Base-by-base conservation (phyloP, 2,329 filamentous ascomycete species). In the Aspergillus alliaceus region DNA sequence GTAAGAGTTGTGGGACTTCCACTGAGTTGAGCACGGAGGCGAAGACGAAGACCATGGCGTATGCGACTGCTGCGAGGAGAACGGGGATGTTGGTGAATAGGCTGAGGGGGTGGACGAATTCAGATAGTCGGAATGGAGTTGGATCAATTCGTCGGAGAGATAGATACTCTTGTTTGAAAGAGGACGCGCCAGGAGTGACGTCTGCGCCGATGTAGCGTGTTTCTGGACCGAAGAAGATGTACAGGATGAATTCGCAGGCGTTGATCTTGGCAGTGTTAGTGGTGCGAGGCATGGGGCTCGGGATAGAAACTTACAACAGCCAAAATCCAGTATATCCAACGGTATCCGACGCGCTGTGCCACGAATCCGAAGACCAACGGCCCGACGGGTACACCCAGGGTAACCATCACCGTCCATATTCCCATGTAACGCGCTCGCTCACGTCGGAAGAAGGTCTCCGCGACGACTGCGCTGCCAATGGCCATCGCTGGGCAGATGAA, bases 291-390 rank as follows among this genome's bases (percentile, higher is more conserved):
- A 4, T 8, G 50, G 67, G 59, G 31, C 46, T 49, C n/a, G 39
- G 3, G 22, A 48, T 29, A 15, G 22, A 29, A 27, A 53, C 75
- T 71, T 64, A 83, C 80, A 35, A 86, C 85, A 6, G 82, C 81
- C 8, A 86, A 72, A 22, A 81, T 78, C 77, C 80, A 86, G 69
- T 82, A 86, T 44, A 86, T 84, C 84, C 84, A 86, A 7, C 79
- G 74, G 57, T 82, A 85, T 0, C 81, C 80, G n/a, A 79, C 77
- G 15, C 80, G 77, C 55, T 81, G 73, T 1, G 80, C 78, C 1
- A 86, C 82, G 37, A 74, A 74, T 1, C 72, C 71, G 15, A 75
- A 72, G n/a, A 75, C 66, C 49, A 74, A 73, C 8, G 72, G 72
- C 1, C 70, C 71, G 27, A 73, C 64, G 1, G 80, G 79, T 14